phyloP scores from a whole-genome alignment of 1,284 basidiomycete genomes.

The Moesziomyces antarcticus region DNA sequence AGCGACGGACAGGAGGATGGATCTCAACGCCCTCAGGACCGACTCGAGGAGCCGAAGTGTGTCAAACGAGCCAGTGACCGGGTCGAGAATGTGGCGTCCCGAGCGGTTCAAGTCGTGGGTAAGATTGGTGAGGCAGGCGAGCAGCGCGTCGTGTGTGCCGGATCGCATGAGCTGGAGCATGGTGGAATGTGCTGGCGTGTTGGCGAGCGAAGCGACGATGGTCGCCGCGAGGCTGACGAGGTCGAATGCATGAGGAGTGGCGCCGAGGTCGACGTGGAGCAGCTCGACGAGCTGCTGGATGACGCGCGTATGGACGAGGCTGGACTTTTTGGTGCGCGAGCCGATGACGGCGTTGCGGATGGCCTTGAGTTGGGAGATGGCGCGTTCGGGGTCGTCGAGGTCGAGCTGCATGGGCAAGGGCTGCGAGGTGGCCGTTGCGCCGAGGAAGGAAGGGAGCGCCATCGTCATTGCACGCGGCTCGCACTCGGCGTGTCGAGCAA shows the following conservation, averaged over 20 bases:
- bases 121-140: conserved; percentile 33
- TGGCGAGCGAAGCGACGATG: conserved; percentile 47
- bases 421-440: conserved; percentile 5
- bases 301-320: conserved; percentile 36
- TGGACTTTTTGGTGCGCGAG: conserved; percentile 48
- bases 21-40: conserved; percentile 50
- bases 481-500: background rate
- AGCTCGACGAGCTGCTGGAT: conserved; percentile 45
- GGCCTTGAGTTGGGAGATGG: conserved; percentile 40
- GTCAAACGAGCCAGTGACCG: conserved; percentile 3
- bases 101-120: conserved; percentile 13
- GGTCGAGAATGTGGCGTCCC: conserved; percentile 23
- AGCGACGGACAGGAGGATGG: conserved; percentile 55
- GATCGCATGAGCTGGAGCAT: conserved; percentile 43
- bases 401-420: conserved; percentile 16
- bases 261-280: conserved; percentile 31
- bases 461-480: conserved; percentile 15
- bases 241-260: conserved; percentile 22
- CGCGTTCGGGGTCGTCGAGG: conserved; percentile 30
- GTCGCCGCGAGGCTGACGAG: conserved; percentile 45
- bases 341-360: conserved; percentile 53
- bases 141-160: conserved; percentile 43
- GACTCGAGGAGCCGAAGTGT: conserved; percentile 47
- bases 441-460: conserved; percentile 16
- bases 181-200: conserved; percentile 40